Conservation (phyloP, 352 stramenopile genomes). For the Pythium myriotylum region DNA sequence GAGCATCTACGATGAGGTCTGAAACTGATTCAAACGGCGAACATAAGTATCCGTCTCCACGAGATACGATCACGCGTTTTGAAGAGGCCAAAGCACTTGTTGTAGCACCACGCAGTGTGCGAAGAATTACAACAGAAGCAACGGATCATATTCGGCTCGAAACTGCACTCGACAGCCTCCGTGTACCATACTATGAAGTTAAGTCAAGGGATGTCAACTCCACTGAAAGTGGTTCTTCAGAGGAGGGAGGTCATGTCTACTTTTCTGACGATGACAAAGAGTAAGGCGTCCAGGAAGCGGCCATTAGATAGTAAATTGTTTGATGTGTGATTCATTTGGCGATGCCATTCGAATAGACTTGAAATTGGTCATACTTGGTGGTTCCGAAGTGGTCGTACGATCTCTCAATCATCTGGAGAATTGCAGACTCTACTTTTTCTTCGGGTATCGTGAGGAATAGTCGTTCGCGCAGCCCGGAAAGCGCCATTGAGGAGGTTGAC, state of each 20-base stretch:
- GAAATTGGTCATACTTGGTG: constrained; percentile 95
- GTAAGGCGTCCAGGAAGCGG: not conserved
- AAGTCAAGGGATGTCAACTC: not conserved
- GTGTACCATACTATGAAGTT: not conserved
- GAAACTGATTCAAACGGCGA: too few species aligned
- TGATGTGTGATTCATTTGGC: constrained; percentile 45
- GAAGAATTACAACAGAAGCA: too few species aligned
- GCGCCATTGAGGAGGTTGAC: constrained; percentile 18
- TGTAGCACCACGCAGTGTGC: too few species aligned
- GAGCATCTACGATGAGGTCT: too few species aligned
- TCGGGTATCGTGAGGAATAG: constrained; percentile 71
- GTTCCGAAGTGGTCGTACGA: constrained; percentile 96
- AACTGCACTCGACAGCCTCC: not conserved
- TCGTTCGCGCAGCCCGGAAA: constrained; percentile 60
- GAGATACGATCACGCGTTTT: too few species aligned
- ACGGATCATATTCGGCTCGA: too few species aligned
- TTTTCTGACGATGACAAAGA: constrained; percentile 22
- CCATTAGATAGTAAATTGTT: too few species aligned
- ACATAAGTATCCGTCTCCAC: too few species aligned
- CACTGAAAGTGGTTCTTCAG: too few species aligned
- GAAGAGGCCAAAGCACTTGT: too few species aligned
- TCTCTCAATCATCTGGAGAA: constrained; percentile 93
- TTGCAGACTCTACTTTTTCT: constrained; percentile 60
- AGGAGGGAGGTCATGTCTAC: constrained; percentile 28
- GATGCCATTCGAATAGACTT: constrained; percentile 92